phyloP scores from a whole-genome alignment of 768 basidiomycete species.

The Mycena albidolilacea region DNA sequence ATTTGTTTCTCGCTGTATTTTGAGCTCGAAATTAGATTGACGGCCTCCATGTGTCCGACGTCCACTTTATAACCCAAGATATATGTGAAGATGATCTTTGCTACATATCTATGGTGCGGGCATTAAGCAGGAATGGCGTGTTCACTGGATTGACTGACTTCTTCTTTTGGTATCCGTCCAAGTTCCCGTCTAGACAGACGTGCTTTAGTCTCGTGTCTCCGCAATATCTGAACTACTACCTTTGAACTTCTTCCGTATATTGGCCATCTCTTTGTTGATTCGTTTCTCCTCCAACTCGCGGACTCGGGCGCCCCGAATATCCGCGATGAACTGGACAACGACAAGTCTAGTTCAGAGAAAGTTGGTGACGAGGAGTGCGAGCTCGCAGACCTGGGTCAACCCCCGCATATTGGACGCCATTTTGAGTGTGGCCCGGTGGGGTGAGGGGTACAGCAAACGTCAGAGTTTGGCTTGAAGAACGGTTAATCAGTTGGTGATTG shows the following conservation, averaged over 20 bases:
- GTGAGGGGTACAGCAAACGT: not conserved
- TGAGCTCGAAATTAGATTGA: conserved; percentile 94
- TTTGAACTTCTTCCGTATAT: conserved; percentile 99
- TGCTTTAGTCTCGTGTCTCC: conserved; percentile 16
- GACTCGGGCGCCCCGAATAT: conserved; percentile 96
- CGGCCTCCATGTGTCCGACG: conserved; percentile 99
- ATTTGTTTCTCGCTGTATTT: conserved; percentile 99
- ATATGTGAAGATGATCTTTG: conserved; percentile 99
- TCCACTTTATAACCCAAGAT: conserved; percentile 99
- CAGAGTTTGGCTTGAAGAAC: not conserved
- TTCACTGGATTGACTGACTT: conserved; percentile 68
- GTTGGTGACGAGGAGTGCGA: conserved; percentile 7
- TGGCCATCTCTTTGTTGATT: conserved; percentile 99
- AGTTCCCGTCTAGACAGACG: conserved; percentile 75
- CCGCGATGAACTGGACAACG: conserved; percentile 90
- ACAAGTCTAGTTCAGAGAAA: not conserved
- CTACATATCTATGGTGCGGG: conserved; percentile 84
- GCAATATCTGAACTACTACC: conserved; percentile 54
- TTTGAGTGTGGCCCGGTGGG: conserved; percentile 32
- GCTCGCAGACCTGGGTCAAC: conserved; percentile 84
- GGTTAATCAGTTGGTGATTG: not conserved
- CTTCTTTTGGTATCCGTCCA: conserved; percentile 94
- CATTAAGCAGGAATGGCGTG: conserved; percentile 17
- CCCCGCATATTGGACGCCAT: conserved; percentile 96
- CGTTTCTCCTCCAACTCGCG: conserved; percentile 98